Percentiles rank a stretch among this genome's conserved stretches.
phyloP scores from a whole-genome alignment of 140 eudicot genomes.

The Stevia rebaudiana region DNA sequence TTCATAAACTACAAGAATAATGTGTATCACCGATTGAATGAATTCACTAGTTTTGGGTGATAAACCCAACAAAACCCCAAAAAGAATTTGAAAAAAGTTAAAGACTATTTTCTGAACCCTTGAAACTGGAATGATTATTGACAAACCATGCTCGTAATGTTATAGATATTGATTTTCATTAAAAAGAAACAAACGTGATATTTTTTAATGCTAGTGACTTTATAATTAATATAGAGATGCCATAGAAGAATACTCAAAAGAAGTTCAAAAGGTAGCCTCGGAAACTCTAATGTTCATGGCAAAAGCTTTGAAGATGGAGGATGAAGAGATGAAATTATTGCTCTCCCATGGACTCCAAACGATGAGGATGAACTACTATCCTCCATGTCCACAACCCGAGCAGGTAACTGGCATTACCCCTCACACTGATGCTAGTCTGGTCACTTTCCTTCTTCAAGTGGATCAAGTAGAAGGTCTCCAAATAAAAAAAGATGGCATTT shows the following conservation, averaged over 20 bases:
- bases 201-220: not conserved
- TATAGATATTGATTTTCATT: too few species aligned
- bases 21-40: too few species aligned
- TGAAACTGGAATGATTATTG: too few species aligned
- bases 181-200: too few species aligned
- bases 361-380: slow-evolving; percentile 30
- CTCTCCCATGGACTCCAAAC: not conserved
- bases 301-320: slow-evolving; percentile 18
- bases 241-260: slow-evolving; percentile 14
- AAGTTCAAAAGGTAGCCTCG: not conserved
- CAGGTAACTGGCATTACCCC: slow-evolving; percentile 27
- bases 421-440: slow-evolving; percentile 25
- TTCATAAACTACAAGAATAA: too few species aligned
- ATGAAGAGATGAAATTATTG: slow-evolving; percentile 15
- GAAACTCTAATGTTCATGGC: slow-evolving; percentile 7
- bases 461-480: slow-evolving; percentile 28
- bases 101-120: too few species aligned
- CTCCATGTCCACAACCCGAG: slow-evolving; percentile 40
- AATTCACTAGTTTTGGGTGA: too few species aligned
- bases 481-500: slow-evolving; percentile 19
- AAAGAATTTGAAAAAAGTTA: too few species aligned
- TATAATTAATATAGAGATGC: slow-evolving; percentile 5
- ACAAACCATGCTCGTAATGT: too few species aligned
- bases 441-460: slow-evolving; percentile 30
- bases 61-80: too few species aligned